Evolutionary conservation across 305 asterid genomes (phyloP).

Genomic region (Withania somnifera): DNA sequence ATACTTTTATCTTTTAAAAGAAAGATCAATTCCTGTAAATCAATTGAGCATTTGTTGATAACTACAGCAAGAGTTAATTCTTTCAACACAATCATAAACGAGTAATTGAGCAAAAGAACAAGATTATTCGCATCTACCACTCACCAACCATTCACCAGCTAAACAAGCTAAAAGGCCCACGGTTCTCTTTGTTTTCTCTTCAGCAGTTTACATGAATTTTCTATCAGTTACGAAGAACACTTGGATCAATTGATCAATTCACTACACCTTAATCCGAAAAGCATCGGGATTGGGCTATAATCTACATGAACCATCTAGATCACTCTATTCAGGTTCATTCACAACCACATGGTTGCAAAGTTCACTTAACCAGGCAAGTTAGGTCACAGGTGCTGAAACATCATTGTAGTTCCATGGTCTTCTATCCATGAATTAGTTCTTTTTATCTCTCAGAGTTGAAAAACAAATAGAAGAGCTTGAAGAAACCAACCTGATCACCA

Average conservation of each 20-base stretch:
- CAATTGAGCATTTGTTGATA: neutral
- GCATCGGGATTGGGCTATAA: neutral
- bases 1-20: neutral
- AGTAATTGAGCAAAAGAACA: neutral
- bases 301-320: neutral
- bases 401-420: neutral
- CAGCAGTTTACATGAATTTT: neutral
- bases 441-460: neutral
- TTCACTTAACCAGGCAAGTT: neutral
- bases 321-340: neutral
- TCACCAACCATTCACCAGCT: neutral
- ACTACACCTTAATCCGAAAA: neutral
- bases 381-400: neutral
- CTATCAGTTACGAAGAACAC: neutral
- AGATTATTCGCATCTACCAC: neutral
- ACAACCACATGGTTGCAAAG: neutral
- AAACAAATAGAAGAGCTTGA: neutral
- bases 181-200: neutral
- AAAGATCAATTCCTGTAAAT: neutral
- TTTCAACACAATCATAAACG: neutral
- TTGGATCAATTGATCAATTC: neutral
- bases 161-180: neutral
- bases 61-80: neutral
- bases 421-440: neutral
- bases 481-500: neutral